Percentiles rank a stretch among this genome's conserved stretches.
phyloP scores from a whole-genome alignment of 495 filamentous ascomycete genomes.

The Tetracladium marchalianum region DNA sequence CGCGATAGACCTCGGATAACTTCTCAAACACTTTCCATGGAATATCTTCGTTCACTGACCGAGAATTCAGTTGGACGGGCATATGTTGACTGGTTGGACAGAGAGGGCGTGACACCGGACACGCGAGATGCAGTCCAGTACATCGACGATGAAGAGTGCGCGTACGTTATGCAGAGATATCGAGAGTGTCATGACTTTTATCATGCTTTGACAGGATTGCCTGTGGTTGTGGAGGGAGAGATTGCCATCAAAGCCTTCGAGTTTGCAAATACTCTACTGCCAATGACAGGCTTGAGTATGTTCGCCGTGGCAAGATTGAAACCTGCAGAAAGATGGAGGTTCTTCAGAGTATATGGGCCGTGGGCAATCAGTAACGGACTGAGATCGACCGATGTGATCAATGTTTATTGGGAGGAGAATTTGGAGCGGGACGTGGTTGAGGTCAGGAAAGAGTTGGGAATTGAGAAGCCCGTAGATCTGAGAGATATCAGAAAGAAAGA shows the following conservation, averaged over 20 bases:
- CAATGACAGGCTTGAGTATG: conserved; percentile 86
- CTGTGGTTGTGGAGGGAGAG: conserved; percentile 88
- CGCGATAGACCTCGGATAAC: conserved; percentile 83
- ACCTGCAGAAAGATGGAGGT: conserved; percentile 59
- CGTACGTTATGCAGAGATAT: conserved; percentile 98
- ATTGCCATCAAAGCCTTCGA: conserved; percentile 93
- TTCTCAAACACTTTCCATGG: conserved; percentile 60
- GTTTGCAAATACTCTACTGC: conserved; percentile 85
- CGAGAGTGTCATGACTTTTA: conserved; percentile 98
- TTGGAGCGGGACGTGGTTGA: conserved; percentile 75
- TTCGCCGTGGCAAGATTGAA: conserved; percentile 65
- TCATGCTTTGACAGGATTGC: conserved; percentile 87
- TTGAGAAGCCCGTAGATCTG: conserved; percentile 86
- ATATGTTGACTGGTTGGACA: conserved; percentile 81
- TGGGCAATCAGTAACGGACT: conserved; percentile 87
- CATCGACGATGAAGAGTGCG: conserved; percentile 89
- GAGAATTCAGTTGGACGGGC: conserved; percentile 70
- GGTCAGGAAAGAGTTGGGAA: conserved; percentile 60
- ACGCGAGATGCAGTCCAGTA: conserved; percentile 74
- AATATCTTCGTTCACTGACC: conserved; percentile 60
- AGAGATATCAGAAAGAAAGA: conserved; percentile 64
- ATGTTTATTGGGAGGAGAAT: conserved; percentile 98
- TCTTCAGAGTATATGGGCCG: conserved; percentile 67
- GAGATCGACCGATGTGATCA: conserved; percentile 71
- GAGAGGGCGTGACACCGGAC: conserved; percentile 86